phyloP scores from a whole-genome alignment of 2,329 filamentous ascomycete species.

The Biscogniauxia marginata region DNA sequence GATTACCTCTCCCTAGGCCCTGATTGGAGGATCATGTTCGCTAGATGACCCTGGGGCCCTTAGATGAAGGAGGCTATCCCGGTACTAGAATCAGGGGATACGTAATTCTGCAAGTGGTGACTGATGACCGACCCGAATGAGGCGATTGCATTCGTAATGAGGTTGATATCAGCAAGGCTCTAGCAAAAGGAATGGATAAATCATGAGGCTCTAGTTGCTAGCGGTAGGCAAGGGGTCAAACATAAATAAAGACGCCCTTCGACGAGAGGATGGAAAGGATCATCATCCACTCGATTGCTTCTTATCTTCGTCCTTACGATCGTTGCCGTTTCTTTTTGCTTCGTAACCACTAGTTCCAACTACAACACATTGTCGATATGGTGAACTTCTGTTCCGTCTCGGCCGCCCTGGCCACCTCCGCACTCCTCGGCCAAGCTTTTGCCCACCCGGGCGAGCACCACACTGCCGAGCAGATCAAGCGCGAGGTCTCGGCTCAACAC shows the following conservation, averaged over 20 bases:
- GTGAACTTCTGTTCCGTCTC: slow-evolving; percentile 10
- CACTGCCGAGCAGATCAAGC: slow-evolving; percentile 19
- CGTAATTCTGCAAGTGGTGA: background rate
- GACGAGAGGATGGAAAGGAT: background rate
- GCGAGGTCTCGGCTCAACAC: slow-evolving; percentile 29
- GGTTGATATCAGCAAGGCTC: background rate
- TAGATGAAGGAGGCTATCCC: background rate
- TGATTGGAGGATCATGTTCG: background rate
- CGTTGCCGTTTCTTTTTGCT: background rate
- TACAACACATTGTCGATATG: slow-evolving; percentile 2
- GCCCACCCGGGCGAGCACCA: slow-evolving; percentile 35
- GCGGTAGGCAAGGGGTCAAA: background rate
- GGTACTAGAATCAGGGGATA: background rate
- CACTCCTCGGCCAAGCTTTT: slow-evolving; percentile 13
- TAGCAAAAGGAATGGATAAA: background rate
- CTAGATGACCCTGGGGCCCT: background rate
- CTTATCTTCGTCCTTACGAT: background rate
- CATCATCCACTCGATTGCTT: background rate
- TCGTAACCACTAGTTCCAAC: background rate
- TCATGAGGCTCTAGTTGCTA: background rate
- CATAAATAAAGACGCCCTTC: background rate
- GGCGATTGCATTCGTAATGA: background rate
- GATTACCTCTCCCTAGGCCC: background rate
- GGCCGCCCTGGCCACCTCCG: slow-evolving; percentile 5
- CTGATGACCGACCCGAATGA: background rate